A percentile compares a stretch with the other conserved stretches of the same genome.
Evolutionary conservation across 805 yeast genomes (phyloP).

Genomic region (Dipodascus albidus): DNA sequence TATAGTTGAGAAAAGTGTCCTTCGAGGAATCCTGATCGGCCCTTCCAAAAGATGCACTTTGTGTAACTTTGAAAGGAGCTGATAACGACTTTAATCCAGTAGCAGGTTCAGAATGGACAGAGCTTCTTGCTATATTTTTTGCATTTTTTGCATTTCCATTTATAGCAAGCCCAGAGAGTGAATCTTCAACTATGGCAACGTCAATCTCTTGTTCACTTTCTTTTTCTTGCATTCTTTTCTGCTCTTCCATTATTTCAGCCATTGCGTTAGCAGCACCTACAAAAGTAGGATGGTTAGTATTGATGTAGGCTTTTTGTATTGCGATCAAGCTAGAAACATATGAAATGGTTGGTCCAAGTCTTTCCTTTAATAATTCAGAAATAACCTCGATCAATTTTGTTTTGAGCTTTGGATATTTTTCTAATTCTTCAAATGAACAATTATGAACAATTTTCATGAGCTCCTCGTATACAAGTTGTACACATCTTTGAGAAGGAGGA

Average conservation of each 20-base stretch:
- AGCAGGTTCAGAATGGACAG: neutral
- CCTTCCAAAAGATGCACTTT: slow-evolving; percentile 7
- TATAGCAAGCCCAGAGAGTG: slow-evolving; percentile 16
- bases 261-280: slow-evolving; percentile 93
- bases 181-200: slow-evolving; percentile 18
- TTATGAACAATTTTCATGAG: slow-evolving; percentile 92
- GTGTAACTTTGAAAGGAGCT: neutral
- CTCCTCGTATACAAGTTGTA: slow-evolving; percentile 93
- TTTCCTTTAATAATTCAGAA: slow-evolving; percentile 78
- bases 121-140: neutral
- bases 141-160: slow-evolving; percentile 9
- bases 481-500: slow-evolving; percentile 89
- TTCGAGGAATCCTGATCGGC: slow-evolving; percentile 16
- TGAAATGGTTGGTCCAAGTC: slow-evolving; percentile 85
- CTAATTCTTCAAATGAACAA: slow-evolving; percentile 72
- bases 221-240: slow-evolving; percentile 41
- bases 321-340: slow-evolving; percentile 66
- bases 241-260: slow-evolving; percentile 75
- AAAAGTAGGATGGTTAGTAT: slow-evolving; percentile 94
- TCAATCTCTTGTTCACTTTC: neutral
- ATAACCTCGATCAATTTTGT: slow-evolving; percentile 83
- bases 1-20: slow-evolving; percentile 83
- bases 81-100: neutral
- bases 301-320: slow-evolving; percentile 80
- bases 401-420: slow-evolving; percentile 84